These are phyloP conservation scores for Tulasnella sp. DNA, from an alignment of 768 basidiomycete species.

Conservation along the genomic window DNA sequence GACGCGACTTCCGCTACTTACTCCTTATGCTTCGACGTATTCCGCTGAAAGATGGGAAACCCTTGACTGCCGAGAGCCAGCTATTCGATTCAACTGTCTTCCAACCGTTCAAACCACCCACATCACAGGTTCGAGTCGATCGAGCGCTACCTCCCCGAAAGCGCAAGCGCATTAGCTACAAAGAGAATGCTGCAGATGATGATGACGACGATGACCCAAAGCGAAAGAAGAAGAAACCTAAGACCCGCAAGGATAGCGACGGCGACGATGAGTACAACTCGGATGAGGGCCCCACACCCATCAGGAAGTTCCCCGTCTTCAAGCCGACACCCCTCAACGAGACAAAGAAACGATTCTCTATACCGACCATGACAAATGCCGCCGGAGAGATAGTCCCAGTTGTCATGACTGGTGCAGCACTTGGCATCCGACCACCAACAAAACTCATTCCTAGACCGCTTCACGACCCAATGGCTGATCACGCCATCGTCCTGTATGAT, in stretches of 20 bases:
- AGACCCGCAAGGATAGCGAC: conserved; percentile 53
- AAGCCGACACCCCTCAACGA: conserved; percentile 65
- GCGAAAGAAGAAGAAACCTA: conserved; percentile 48
- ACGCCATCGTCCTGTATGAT: conserved; percentile 94
- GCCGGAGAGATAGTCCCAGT: conserved; percentile 51
- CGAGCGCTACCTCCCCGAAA: conserved; percentile 62
- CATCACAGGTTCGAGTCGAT: conserved; percentile 33
- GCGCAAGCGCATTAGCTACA: conserved; percentile 81
- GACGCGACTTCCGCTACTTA: too few species aligned
- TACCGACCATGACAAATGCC: conserved; percentile 69
- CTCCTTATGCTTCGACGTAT: conserved; percentile 4
- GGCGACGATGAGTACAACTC: conserved; percentile 51
- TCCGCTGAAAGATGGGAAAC: conserved; percentile 6
- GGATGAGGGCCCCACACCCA: conserved; percentile 42
- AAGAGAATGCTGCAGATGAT: conserved; percentile 41
- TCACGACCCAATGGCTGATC: conserved; percentile 96
- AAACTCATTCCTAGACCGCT: conserved; percentile 80
- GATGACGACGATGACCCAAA: conserved; percentile 38
- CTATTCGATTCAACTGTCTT: conserved; percentile 2
- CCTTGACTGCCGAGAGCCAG: neutral
- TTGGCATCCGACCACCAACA: conserved; percentile 74
- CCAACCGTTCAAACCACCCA: conserved; percentile 73
- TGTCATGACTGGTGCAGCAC: conserved; percentile 52
- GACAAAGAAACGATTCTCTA: conserved; percentile 52
- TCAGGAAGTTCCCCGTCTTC: conserved; percentile 62